A percentile compares a stretch with the other conserved stretches of the same genome.
These are phyloP conservation scores for Nakataea oryzae DNA, from an alignment of 2,329 filamentous ascomycete species.

Conservation along the genomic window DNA sequence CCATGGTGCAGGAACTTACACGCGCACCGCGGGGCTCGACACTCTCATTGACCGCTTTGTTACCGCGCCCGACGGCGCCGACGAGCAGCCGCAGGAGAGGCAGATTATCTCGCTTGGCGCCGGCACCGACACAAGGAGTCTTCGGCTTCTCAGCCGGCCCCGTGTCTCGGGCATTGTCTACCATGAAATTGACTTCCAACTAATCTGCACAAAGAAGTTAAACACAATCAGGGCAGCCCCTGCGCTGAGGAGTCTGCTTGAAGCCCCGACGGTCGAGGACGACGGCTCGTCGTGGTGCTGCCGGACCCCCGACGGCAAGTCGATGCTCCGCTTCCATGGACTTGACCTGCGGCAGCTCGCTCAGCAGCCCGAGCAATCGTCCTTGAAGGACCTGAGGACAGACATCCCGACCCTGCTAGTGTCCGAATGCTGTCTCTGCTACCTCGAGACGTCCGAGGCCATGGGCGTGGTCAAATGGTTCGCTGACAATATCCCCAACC, in stretches of 20 bases:
- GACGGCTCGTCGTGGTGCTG: conserved; percentile 28
- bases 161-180: conserved; percentile 48
- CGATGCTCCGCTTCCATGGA: conserved; percentile 39
- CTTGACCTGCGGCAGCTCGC: conserved; percentile 59
- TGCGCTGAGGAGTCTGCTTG: conserved; percentile 26
- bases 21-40: conserved; percentile 77
- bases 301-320: conserved; percentile 24
- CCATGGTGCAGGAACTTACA: conserved; percentile 67
- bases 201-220: conserved; percentile 61
- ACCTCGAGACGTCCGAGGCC: conserved; percentile 59
- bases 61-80: conserved; percentile 10
- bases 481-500: conserved; percentile 32
- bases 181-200: conserved; percentile 84
- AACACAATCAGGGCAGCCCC: conserved; percentile 36
- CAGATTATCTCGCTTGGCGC: conserved; percentile 91
- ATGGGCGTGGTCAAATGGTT: conserved; percentile 57
- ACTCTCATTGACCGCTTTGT: conserved; percentile 65
- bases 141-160: conserved; percentile 54
- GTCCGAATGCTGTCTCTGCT: conserved; percentile 93
- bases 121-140: conserved; percentile 83
- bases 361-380: neutral
- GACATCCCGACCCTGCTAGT: conserved; percentile 71
- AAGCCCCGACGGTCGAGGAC: conserved; percentile 17
- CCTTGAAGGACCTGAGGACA: conserved; percentile 34
- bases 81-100: conserved; percentile 24